Conservation (phyloP, 2,329 filamentous ascomycete genomes). For the Lachnellula subtilissima region DNA sequence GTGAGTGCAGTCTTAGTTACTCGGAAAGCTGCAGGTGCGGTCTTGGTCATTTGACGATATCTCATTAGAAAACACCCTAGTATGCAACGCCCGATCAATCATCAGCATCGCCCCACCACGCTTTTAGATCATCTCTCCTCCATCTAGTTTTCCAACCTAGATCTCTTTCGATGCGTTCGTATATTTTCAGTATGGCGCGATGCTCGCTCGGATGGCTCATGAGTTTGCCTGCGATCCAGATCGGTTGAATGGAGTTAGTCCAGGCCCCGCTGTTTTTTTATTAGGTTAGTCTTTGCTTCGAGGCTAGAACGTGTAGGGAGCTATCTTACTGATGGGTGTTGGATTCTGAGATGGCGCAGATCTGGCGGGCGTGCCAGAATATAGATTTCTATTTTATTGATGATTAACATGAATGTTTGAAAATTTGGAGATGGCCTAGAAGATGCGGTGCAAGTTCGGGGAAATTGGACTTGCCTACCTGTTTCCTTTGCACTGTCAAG, state of each 20-base stretch:
- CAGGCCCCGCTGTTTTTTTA: slow-evolving; percentile 46
- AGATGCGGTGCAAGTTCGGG: no score
- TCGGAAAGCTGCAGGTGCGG: no score
- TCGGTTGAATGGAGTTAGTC: slow-evolving; percentile 54
- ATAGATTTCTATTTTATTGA: slow-evolving; percentile 30
- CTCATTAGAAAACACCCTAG: no score
- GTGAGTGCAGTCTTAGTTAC: no score
- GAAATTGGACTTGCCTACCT: slow-evolving; percentile 4
- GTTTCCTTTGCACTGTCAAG: slow-evolving; percentile 20
- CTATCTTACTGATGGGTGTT: not conserved
- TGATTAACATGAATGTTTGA: no score
- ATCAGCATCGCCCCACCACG: slow-evolving; percentile 12
- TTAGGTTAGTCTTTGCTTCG: not conserved
- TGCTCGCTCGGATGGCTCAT: slow-evolving; percentile 47
- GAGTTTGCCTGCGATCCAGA: slow-evolving; percentile 51
- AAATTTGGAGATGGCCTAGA: no score
- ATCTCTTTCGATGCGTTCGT: slow-evolving; percentile 45
- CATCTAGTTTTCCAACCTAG: slow-evolving; percentile 51
- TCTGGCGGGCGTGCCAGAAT: slow-evolving; percentile 51
- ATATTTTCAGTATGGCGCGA: slow-evolving; percentile 37
- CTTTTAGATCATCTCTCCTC: slow-evolving; percentile 48
- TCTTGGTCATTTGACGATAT: no score
- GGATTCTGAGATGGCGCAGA: slow-evolving; percentile 47
- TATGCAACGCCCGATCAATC: not conserved
- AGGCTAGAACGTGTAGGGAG: not conserved